A percentile compares a stretch with the other conserved stretches of the same genome.
Evolutionary conservation across 257 asterid genomes (phyloP).

Genomic region (Thymus quinquecostatus): DNA sequence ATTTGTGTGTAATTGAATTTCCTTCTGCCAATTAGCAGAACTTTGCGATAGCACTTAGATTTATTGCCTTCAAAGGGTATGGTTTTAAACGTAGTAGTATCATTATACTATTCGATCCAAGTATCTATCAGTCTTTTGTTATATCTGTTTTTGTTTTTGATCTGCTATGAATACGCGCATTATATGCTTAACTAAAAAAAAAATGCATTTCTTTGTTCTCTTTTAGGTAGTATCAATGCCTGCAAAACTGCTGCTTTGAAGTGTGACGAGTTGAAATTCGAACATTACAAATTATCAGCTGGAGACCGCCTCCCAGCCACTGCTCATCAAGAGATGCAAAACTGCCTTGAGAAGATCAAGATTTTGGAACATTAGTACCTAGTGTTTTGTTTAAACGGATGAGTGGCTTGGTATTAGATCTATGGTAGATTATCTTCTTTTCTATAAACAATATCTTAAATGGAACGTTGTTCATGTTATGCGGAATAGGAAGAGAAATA

Average conservation of each 20-base stretch:
- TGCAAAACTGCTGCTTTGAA: constrained; percentile 83
- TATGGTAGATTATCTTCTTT: neutral
- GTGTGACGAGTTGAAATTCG: constrained; percentile 78
- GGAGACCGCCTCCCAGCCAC: constrained; percentile 54
- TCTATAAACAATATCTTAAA: neutral
- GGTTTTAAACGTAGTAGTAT: neutral
- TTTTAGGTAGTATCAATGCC: constrained; percentile 73
- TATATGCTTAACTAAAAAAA: too few species aligned
- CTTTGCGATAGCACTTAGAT: neutral
- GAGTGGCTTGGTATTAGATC: neutral
- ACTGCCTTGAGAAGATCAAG: constrained; percentile 74
- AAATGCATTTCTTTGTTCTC: neutral
- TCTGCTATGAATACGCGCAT: too few species aligned
- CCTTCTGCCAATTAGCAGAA: neutral
- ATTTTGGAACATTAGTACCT: constrained; percentile 62
- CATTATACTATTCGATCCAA: constrained; percentile 4
- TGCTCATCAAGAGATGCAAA: constrained; percentile 63
- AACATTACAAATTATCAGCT: constrained; percentile 63
- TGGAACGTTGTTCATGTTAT: neutral
- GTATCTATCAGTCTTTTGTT: neutral
- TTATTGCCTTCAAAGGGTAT: neutral
- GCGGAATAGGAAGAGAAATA: neutral
- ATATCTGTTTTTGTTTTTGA: neutral
- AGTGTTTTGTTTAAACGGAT: neutral
- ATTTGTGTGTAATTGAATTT: neutral